Base-by-base conservation (phyloP, 495 filamentous ascomycete species). In the Choiromyces venosus region DNA sequence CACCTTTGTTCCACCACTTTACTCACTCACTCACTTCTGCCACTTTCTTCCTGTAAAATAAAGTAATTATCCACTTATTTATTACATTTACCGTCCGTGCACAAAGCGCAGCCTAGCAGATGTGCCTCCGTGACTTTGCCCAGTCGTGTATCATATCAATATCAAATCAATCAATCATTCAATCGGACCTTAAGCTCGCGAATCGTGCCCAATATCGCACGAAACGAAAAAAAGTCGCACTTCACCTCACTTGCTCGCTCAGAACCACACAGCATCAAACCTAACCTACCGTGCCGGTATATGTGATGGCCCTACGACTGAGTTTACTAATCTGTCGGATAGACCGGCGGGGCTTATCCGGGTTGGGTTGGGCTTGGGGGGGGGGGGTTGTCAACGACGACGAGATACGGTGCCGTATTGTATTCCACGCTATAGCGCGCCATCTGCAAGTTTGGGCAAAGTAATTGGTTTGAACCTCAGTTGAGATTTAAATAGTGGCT, bases 141-240 rank as follows among this genome's bases (percentile, higher is more conserved):
- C 52, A 61, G 52, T 61, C n/a, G n/a, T n/a, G n/a, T n/a, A n/a
- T n/a, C n/a, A n/a, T n/a, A n/a, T n/a, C n/a, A n/a, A n/a, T n/a
- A n/a, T n/a, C n/a, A n/a, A n/a, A n/a, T n/a, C n/a, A n/a, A n/a
- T n/a, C n/a, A n/a, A n/a, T n/a, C n/a, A n/a, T n/a, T n/a, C n/a
- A n/a, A n/a, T n/a, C n/a, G n/a, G n/a, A n/a, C n/a, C n/a, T n/a
- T n/a, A n/a, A n/a, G n/a, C n/a, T n/a, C n/a, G n/a, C n/a, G n/a
- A n/a, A n/a, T n/a, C n/a, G n/a, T n/a, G n/a, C n/a, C 52, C 12
- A 61, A 61, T 33, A 61, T 61, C 52, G 52, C 52, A 61, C 52
- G 25, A 61, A 61, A 61, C 52, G 46, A 61, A 33, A 61, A 33
- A 61, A 61, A 61, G 52, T 61, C 52, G 52, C 52, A 61, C 52